Conservation (phyloP, 768 basidiomycete species). For the Leccinum aurantiacum region DNA sequence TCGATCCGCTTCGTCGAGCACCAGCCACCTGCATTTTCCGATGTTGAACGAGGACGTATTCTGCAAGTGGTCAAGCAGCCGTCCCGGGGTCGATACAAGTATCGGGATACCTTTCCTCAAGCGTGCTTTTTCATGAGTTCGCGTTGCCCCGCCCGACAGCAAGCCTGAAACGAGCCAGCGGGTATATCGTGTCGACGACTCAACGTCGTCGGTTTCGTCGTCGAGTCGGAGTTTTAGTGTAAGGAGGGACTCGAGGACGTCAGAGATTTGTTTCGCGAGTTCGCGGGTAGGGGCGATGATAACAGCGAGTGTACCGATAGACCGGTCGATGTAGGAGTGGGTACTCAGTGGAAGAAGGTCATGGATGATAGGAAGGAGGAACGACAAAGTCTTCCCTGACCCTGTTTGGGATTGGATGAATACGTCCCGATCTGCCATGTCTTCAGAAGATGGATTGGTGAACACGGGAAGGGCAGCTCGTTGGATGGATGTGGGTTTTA, state of each 20-base stretch:
- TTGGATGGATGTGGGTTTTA: slow-evolving; percentile 89
- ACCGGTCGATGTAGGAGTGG: slow-evolving; percentile 91
- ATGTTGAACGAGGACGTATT: slow-evolving; percentile 92
- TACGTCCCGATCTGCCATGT: slow-evolving; percentile 58
- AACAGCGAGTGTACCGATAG: slow-evolving; percentile 91
- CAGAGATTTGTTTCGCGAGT: slow-evolving; percentile 93
- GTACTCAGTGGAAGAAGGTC: slow-evolving; percentile 89
- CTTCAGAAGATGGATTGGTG: slow-evolving; percentile 41
- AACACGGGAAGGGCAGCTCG: slow-evolving; percentile 67
- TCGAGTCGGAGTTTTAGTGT: slow-evolving; percentile 68
- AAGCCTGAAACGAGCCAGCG: slow-evolving; percentile 94
- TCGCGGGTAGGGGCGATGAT: slow-evolving; percentile 96
- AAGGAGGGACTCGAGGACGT: slow-evolving; percentile 84
- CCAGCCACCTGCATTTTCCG: slow-evolving; percentile 92
- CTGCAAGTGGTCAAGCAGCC: slow-evolving; percentile 93
- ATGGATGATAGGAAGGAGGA: slow-evolving; percentile 91
- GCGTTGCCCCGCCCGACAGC: slow-evolving; percentile 90
- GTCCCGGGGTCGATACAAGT: slow-evolving; percentile 92
- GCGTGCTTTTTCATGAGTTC: slow-evolving; percentile 93
- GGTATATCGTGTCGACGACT: slow-evolving; percentile 51
- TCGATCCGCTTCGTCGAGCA: slow-evolving; percentile 96
- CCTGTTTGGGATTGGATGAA: slow-evolving; percentile 98
- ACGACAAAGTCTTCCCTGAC: slow-evolving; percentile 93
- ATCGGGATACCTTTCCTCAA: slow-evolving; percentile 94
- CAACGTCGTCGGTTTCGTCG: slow-evolving; percentile 52